These are phyloP conservation scores for Bathelium albidoporum DNA, from an alignment of 495 filamentous ascomycete genomes.

Conservation along the genomic window DNA sequence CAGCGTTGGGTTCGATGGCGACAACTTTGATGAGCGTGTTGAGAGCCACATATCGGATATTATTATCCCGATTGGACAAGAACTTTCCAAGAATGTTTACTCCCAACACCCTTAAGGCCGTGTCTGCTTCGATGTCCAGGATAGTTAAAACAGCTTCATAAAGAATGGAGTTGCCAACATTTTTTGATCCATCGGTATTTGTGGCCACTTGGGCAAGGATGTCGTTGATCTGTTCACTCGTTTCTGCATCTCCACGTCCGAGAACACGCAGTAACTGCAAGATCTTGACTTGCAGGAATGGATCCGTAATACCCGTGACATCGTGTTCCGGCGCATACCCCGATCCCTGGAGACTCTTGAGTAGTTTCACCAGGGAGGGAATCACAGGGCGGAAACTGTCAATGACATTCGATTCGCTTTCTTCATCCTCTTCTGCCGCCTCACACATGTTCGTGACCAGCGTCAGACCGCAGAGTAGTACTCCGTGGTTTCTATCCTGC, in stretches of 20 bases:
- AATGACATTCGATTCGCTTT: constrained; percentile 71
- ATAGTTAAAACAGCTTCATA: constrained; percentile 98
- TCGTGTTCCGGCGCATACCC: constrained; percentile 98
- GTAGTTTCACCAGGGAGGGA: constrained; percentile 68
- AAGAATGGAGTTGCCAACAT: constrained; percentile 93
- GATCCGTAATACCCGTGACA: constrained; percentile 94
- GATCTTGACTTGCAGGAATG: constrained; percentile 97
- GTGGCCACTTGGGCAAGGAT: constrained; percentile 96
- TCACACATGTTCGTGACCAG: constrained; percentile 88
- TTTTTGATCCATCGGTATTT: constrained; percentile 96
- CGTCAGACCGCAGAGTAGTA: constrained; percentile 84
- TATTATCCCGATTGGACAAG: constrained; percentile 94
- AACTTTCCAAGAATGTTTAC: constrained; percentile 99
- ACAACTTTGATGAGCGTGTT: constrained; percentile 98
- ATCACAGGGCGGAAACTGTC: constrained; percentile 76
- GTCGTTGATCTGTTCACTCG: constrained; percentile 96
- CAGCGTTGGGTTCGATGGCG: constrained; percentile 93
- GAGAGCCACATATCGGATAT: constrained; percentile 94
- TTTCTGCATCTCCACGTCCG: constrained; percentile 74
- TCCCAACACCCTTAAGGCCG: constrained; percentile 81
- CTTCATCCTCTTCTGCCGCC: constrained; percentile 74
- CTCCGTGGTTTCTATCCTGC: constrained; percentile 87
- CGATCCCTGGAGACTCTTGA: constrained; percentile 85
- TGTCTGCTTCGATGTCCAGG: constrained; percentile 95
- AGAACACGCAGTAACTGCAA: constrained; percentile 74